Base-by-base conservation (phyloP, 1,139 yeast species). In the Debaryomyces sp. region DNA sequence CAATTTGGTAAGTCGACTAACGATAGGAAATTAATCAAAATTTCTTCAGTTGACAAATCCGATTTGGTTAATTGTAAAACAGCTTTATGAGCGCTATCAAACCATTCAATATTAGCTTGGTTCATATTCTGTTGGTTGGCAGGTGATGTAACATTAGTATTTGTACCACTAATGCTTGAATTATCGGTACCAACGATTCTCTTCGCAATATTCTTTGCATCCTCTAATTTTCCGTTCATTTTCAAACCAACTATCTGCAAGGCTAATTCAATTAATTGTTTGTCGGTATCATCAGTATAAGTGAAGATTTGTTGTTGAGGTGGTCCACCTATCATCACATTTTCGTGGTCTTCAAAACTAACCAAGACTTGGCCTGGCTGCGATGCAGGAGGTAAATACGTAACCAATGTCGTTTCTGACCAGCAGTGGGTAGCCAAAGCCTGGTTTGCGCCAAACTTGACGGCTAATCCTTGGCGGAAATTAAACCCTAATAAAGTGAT, bases 381-480 rank as follows among this genome's bases (percentile, higher is more conserved):
- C 4, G 86, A 69, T 0, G 97, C 89, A 2, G 98, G 97, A 4
- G 99, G 99, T 45, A 92, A 73, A 59, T 89, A 92, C 0, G 97
- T 90, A 2, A 94, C 96, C 51, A 94, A 87, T 0, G 99, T 94
- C 4, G 95, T 82, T 41, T 89, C 96, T 43, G 96, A 89, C 98
- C 98, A 94, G 66, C 96, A 91, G 63, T 91, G 97, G 1, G 97
- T 90, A 1, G 96, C 89, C 44, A 89, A 73, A 0, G 97, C 95
- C 53, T 80, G 77, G 61, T 84, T 85, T 6, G 88, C 82, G 41
- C 99, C 99, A 69, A 94, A 94, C 64, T 87, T 86, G 18, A 92
- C 96, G 33, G 77, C 73, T 53, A 91, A 75, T 1, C 96, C 96
- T 12, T 89, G 88, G 50, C 85, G 83, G 74, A 94, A 92, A 53